Base-by-base conservation (phyloP, 2,329 filamentous ascomycete species). In the Xylaria multiplex region DNA sequence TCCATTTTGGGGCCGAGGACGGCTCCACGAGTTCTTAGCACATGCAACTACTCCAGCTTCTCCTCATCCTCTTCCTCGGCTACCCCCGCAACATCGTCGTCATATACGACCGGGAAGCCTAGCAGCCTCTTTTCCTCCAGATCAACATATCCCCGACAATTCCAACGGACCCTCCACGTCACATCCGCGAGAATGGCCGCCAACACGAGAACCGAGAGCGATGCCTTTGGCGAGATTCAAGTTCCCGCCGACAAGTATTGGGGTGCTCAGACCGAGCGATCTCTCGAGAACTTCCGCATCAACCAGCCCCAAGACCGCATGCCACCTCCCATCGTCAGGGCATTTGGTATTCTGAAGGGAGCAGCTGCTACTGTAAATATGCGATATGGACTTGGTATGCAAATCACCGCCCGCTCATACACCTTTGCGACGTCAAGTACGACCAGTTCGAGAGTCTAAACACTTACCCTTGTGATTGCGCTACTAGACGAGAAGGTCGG, bases 221-320 rank as follows among this genome's bases (percentile, higher is more conserved):
- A 99, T 85, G 96, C 96, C 81, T 98, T 98, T 85, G 96, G 96
- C 82, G 93, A 97, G 84, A 88, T 99, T 80, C 89, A 97, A 85
- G 94, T 98, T 74, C 87, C 91, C 48, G 86, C 87, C 71, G 93
- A 97, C 88, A 95, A 91, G 85, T 99, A 99, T 87, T 99, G 96
- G 95, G 96, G 96, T 78, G 95, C 95, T 68, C 95, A 97, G 86
- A 97, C 95, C 61, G 91, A 97, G 87, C 91, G 95, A 73, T 98
- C 95, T 59, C 88, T 98, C 79, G 91, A 92, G 81, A 99, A 99
- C 86, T 99, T 99, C 87, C 91, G 91, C 81, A 98, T 99, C 89
- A 98, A 98, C 84, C 96, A 98, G 86, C 96, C 96, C 67, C 93
- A 97, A 83, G 96, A 99, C 80, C 93, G 96, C 79, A 98, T 98